Evolutionary conservation across 2,329 filamentous ascomycete genomes (phyloP).

Genomic region (Aspergillus arachidicola): DNA sequence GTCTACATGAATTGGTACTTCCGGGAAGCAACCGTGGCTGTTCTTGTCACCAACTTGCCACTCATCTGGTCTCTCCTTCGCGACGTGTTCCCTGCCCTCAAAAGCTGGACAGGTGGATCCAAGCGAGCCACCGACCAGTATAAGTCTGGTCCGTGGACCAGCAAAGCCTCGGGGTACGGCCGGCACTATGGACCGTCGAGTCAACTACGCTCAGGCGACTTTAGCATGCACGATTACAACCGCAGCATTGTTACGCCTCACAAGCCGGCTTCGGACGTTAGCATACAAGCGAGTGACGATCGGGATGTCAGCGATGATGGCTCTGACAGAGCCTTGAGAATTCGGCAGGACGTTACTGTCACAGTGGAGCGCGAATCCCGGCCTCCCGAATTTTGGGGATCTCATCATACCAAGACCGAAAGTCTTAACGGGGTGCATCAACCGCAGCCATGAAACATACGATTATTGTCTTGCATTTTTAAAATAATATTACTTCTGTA

Average conservation of each 20-base stretch:
- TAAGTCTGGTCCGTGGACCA: conserved; percentile 35
- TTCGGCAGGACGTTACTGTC: conserved; percentile 44
- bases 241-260: conserved; percentile 29
- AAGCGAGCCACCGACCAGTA: conserved; percentile 37
- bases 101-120: conserved; percentile 44
- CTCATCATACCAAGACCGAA: neutral
- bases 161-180: conserved; percentile 26
- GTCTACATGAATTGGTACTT: conserved; percentile 54
- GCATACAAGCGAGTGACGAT: conserved; percentile 30
- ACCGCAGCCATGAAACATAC: conserved; percentile 13
- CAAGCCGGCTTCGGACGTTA: conserved; percentile 33
- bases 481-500: neutral
- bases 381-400: conserved; percentile 16
- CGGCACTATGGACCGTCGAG: conserved; percentile 32
- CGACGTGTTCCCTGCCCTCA: conserved; percentile 49
- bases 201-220: conserved; percentile 32
- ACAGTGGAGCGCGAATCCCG: conserved; percentile 24
- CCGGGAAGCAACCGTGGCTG: conserved; percentile 47
- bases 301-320: conserved; percentile 38
- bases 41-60: conserved; percentile 55
- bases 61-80: conserved; percentile 56
- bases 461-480: neutral
- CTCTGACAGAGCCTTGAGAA: conserved; percentile 39
- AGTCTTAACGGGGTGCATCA: neutral
- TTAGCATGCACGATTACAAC: conserved; percentile 34